These are phyloP conservation scores for Russula sp. DNA, from an alignment of 768 basidiomycete species.

Conservation along the genomic window DNA sequence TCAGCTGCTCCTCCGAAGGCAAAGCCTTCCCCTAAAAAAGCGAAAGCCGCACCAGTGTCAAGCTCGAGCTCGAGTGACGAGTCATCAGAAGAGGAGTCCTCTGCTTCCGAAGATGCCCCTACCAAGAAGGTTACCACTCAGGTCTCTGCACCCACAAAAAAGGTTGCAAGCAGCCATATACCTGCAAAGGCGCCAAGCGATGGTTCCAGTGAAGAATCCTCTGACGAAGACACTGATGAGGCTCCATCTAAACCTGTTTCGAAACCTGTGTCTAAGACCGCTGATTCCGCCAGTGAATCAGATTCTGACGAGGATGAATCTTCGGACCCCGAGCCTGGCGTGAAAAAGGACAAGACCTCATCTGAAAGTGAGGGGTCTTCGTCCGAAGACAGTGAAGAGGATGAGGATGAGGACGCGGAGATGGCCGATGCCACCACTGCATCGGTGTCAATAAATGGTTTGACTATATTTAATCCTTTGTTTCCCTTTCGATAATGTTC, in stretches of 20 bases:
- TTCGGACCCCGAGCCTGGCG: constrained; percentile 36
- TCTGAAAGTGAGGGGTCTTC: constrained; percentile 33
- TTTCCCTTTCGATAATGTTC: constrained; percentile 13
- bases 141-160: constrained; percentile 7
- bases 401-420: constrained; percentile 58
- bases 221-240: constrained; percentile 16
- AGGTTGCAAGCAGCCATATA: constrained; percentile 6
- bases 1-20: neutral
- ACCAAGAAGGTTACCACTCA: constrained; percentile 11
- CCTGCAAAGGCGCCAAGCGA: constrained; percentile 8
- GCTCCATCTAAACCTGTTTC: constrained; percentile 28
- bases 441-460: constrained; percentile 31
- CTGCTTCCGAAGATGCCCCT: constrained; percentile 1
- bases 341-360: constrained; percentile 33
- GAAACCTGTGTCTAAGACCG: constrained; percentile 31
- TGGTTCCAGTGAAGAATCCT: constrained; percentile 24
- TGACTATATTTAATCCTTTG: constrained; percentile 9
- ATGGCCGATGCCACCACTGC: constrained; percentile 49
- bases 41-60: too few species aligned
- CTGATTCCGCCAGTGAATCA: constrained; percentile 30
- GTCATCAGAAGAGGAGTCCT: constrained; percentile 6
- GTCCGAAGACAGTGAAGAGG: constrained; percentile 37
- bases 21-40: constrained; percentile 32
- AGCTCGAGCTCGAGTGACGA: too few species aligned
- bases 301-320: constrained; percentile 33